Conservation (phyloP, 2,329 filamentous ascomycete species). For the Cladosporium sp. region DNA sequence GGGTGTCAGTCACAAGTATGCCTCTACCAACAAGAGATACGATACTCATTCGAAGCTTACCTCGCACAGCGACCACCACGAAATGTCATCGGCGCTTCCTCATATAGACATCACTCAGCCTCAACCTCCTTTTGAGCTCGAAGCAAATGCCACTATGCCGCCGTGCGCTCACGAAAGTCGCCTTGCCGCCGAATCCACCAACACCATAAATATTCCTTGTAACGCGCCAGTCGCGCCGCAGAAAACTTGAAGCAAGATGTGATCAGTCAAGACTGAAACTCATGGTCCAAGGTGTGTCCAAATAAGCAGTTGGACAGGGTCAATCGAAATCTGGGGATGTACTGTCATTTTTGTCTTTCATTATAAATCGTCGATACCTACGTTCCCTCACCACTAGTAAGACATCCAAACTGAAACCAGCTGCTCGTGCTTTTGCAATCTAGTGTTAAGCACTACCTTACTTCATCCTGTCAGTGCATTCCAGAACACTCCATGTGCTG, state of each 20-base stretch:
- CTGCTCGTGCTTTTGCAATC: slow-evolving; percentile 11
- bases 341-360: slow-evolving; percentile 3
- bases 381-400: background rate
- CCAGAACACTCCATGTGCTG: background rate
- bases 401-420: background rate
- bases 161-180: background rate
- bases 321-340: background rate
- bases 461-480: background rate
- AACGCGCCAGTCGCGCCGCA: background rate
- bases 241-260: background rate
- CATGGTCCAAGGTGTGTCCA: background rate
- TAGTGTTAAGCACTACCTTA: background rate
- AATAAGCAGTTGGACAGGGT: background rate
- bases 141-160: background rate
- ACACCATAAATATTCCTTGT: background rate
- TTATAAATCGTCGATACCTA: background rate
- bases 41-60: background rate
- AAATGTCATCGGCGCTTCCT: background rate
- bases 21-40: background rate
- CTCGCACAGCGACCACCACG: background rate
- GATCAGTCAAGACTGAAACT: background rate
- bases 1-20: background rate
- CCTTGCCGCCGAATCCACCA: background rate
- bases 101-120: no score
- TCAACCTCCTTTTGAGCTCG: background rate